Percentiles rank a stretch among this genome's conserved stretches.
phyloP scores from a whole-genome alignment of 257 asterid species.

The Nicotiana undulata region DNA sequence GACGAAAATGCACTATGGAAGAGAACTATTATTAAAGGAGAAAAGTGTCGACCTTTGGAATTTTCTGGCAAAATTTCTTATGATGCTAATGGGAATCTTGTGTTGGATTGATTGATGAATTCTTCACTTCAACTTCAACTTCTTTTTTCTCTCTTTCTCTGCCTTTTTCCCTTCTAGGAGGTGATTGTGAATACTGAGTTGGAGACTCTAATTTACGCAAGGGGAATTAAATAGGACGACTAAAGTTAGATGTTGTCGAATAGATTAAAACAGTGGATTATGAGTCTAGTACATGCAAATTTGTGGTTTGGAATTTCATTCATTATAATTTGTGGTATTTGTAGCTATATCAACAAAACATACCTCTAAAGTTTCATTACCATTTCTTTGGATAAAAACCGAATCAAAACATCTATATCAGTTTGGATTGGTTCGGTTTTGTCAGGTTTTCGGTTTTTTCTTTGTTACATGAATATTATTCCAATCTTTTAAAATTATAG shows the following conservation, averaged over 20 bases:
- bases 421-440: too few relatives aligned
- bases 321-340: neutral
- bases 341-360: neutral
- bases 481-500: too few relatives aligned
- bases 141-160: neutral
- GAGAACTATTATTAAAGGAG: slow-evolving; percentile 73
- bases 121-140: neutral
- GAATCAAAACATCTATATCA: too few relatives aligned
- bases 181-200: neutral
- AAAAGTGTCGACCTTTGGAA: slow-evolving; percentile 60
- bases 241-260: too few relatives aligned
- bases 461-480: too few relatives aligned
- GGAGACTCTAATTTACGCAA: too few relatives aligned
- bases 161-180: neutral
- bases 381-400: neutral
- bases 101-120: slow-evolving; percentile 27
- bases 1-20: slow-evolving; percentile 54
- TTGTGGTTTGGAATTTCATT: neutral
- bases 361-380: neutral
- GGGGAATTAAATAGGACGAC: too few relatives aligned
- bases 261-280: too few relatives aligned
- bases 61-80: slow-evolving; percentile 75
- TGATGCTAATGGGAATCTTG: slow-evolving; percentile 56
- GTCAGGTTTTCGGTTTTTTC: too few relatives aligned
- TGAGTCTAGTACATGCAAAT: too few relatives aligned